A percentile compares a stretch with the other conserved stretches of the same genome.
Conservation (phyloP, 768 basidiomycete species). For the Suillus tomentosus region DNA sequence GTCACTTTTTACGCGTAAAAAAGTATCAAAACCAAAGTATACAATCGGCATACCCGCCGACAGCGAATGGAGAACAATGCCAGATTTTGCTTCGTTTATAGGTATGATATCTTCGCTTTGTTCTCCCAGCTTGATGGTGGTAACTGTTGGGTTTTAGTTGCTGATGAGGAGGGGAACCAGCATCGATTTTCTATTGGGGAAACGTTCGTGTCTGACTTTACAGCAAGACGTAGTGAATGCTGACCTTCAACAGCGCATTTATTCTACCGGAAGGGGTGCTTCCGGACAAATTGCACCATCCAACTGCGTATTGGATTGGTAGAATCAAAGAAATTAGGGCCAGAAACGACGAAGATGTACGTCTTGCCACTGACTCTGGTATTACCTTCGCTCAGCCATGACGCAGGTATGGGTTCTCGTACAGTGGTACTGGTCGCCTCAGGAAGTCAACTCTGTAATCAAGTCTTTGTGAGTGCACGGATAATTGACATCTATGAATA, state of each 20-base stretch:
- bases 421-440: constrained; percentile 56
- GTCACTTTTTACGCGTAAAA: constrained; percentile 21
- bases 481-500: background rate
- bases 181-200: constrained; percentile 36
- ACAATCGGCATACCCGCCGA: constrained; percentile 13
- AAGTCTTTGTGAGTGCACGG: constrained; percentile 49
- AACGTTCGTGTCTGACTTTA: constrained; percentile 33
- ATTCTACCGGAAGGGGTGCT: constrained; percentile 40
- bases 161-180: constrained; percentile 14
- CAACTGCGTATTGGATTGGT: constrained; percentile 54
- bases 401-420: constrained; percentile 54
- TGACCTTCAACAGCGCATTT: constrained; percentile 36
- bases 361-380: constrained; percentile 5
- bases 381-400: background rate
- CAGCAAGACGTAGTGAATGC: background rate
- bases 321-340: constrained; percentile 48
- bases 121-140: background rate
- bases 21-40: constrained; percentile 5
- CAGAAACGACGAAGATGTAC: constrained; percentile 32
- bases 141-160: constrained; percentile 13
- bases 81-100: constrained; percentile 16
- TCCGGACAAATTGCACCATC: constrained; percentile 29
- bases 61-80: constrained; percentile 19
- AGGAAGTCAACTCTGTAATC: constrained; percentile 45
- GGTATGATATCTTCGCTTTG: constrained; percentile 19